Conservation (phyloP, 2,329 filamentous ascomycete species). For the Diaporthe citrichinensis region DNA sequence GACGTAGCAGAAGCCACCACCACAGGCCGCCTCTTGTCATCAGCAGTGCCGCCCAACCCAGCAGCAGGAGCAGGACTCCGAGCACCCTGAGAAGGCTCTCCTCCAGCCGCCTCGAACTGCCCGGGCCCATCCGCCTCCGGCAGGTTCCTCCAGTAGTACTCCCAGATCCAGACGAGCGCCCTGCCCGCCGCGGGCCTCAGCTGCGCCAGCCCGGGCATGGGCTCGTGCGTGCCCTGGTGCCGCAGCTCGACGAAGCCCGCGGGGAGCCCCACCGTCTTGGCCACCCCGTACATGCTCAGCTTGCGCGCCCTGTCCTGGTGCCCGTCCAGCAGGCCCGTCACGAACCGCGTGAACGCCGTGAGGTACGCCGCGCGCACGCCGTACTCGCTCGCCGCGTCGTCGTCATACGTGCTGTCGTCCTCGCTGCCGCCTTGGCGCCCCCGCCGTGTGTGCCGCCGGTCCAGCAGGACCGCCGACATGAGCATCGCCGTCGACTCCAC, state of each 20-base stretch:
- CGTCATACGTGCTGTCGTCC: not conserved
- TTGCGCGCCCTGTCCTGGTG: conserved; percentile 77
- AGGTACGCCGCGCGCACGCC: conserved; percentile 79
- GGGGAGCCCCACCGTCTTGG: conserved; percentile 77
- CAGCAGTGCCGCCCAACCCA: conserved; percentile 26
- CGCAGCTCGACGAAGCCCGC: conserved; percentile 89
- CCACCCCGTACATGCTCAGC: conserved; percentile 80
- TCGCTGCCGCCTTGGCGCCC: not conserved
- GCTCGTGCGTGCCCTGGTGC: conserved; percentile 92
- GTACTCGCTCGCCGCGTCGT: conserved; percentile 58
- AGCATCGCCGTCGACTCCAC: conserved; percentile 84
- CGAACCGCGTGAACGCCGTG: conserved; percentile 83
- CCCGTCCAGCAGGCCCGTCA: conserved; percentile 84
- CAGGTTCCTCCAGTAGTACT: conserved; percentile 83
- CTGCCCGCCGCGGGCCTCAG: conserved; percentile 78
- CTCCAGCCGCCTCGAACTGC: conserved; percentile 24
- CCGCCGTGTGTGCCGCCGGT: conserved; percentile 56
- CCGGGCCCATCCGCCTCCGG: conserved; percentile 44
- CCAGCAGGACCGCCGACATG: conserved; percentile 77
- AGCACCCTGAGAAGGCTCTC: conserved; percentile 13
- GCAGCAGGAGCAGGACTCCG: not conserved
- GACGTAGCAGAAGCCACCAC: conserved; percentile 2
- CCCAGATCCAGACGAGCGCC: conserved; percentile 88
- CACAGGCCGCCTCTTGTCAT: conserved; percentile 14
- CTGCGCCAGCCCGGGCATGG: conserved; percentile 81